Base-by-base conservation (phyloP, 352 stramenopile species). In the Globisporangium spiculum region DNA sequence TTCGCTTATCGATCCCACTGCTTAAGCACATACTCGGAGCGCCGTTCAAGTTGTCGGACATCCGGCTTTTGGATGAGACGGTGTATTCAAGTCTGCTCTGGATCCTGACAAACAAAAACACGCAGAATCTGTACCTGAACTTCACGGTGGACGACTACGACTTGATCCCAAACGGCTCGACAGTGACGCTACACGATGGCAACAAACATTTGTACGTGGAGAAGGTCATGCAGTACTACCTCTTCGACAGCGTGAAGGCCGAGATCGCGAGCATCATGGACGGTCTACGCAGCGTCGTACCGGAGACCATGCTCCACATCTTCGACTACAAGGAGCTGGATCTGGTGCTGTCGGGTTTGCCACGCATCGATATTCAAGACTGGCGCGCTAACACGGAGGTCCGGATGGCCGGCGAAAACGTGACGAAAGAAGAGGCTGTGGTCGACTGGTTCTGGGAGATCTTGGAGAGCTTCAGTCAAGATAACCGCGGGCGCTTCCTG, bases 291-390 rank as follows among this genome's bases (percentile, higher is more conserved):
- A 97, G 98, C 65, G 88, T 99, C 18, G 88, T 99, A 20, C 97
- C 93, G 2, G 93, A 98, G 68, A 87, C 92, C n/a, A 76, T 98
- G 22, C 81, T 99, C 10, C 96, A 97, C 52, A 80, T 99, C 12
- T 99, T 99, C 72, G 97, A 99, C 73, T 98, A 98, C 77, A 97
- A 99, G 79, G 97, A 99, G 79, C 78, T 99, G 1, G 88, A 93
- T n/a, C 65, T 96, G 14, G 53, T 96, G 41, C 62, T 96, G 8
- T 92, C 83, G 2, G 88, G 88, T 1, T 68, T 97, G 48, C 64
- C 76, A 3, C 63, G 84, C 36, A 96, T 98, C 59, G 90, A 98
- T 66, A 72, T 97, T 14, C 72, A 72, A 14, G 93, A 98, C 69
- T 97, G 94, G 92, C 83, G 80, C 60, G 70, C 75, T 2, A 78